These are phyloP conservation scores for Plasmopara muralis DNA, from an alignment of 352 stramenopile genomes.

Conservation along the genomic window DNA sequence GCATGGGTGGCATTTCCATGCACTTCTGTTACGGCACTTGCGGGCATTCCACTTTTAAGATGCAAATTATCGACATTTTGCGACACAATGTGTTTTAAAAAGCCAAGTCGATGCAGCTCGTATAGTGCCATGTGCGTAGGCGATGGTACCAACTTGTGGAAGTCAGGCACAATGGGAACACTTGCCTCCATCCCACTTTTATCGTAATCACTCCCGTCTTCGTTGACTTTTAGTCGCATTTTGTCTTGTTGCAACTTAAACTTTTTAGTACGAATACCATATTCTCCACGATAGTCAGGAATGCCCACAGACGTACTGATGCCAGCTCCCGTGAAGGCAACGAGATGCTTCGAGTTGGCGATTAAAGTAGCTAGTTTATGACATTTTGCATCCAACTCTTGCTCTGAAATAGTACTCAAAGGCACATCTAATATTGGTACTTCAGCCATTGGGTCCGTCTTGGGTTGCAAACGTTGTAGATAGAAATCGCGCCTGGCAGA, in stretches of 20 bases:
- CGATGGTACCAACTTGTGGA: conserved; percentile 63
- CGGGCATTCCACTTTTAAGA: conserved; percentile 66
- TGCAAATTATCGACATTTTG: conserved; percentile 85
- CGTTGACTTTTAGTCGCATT: conserved; percentile 21
- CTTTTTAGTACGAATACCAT: conserved; percentile 67
- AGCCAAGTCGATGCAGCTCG: conserved; percentile 67
- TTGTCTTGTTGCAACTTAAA: conserved; percentile 23
- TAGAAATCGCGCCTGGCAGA: conserved; percentile 24
- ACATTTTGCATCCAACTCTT: conserved; percentile 49
- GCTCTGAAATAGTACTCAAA: conserved; percentile 6
- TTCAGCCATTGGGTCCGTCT: conserved; percentile 1
- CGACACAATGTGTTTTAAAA: conserved; percentile 70
- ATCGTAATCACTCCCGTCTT: conserved; percentile 11
- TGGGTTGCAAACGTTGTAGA: conserved; percentile 10
- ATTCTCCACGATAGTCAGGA: conserved; percentile 75
- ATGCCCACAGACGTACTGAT: conserved; percentile 76
- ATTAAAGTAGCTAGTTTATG: conserved; percentile 56
- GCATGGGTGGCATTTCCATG: conserved; percentile 78
- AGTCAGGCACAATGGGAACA: conserved; percentile 39
- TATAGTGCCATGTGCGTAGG: conserved; percentile 75
- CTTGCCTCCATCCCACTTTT: conserved; percentile 7
- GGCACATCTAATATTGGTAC: conserved; percentile 1
- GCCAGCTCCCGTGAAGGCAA: conserved; percentile 75
- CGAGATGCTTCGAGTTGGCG: conserved; percentile 48
- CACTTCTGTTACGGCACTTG: conserved; percentile 55